Base-by-base conservation (phyloP, 345 rosid species). In the Eucalyptus albens region DNA sequence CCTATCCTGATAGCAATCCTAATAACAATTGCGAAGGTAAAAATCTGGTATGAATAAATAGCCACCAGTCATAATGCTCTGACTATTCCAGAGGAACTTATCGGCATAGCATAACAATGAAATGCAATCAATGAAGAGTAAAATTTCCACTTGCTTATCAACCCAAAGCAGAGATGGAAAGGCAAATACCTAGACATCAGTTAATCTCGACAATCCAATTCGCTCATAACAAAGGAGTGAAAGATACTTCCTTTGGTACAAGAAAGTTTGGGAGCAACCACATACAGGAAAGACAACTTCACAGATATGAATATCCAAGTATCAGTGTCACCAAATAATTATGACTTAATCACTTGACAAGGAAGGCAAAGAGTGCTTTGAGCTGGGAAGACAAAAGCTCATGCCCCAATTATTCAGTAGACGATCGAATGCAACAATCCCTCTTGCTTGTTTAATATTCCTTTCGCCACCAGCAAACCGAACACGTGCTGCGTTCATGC, bases 401-500 rank as follows among this genome's bases (percentile, higher is more conserved):
- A 22, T 1, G 0, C 13, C 62, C 62, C 29, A 56, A 4, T 2
- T 1, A 22, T 5, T 56, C 27, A 10, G 27, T 56, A 56, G 27
- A 56, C 0, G 13, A 56, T 6, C 0, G 12, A 56, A 22, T 0
- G 5, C 62, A 56, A 56, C 9, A 56, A 56, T 56, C 62, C 5
- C 62, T 56, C 62, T 1, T 24, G 29, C 62, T 22, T 56, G 6
- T 56, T 55, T 55, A 8, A 55, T 55, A 55, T 56, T 56, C 62
- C 29, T 10, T 56, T 24, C 1, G 6, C 62, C 62, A 56, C 62
- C 62, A 56, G 62, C 29, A 56, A 24, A 24, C 62, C 29, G 1
- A 56, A 22, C 62, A 56, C 29, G 0, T 56, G 29, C 14, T 56
- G 29, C 4, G 6, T 56, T 56, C 62, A 10, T 24, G 2, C 29